A percentile compares a stretch with the other conserved stretches of the same genome.
Conservation (phyloP, 495 filamentous ascomycete species). For the Podospora pseudocomata region DNA sequence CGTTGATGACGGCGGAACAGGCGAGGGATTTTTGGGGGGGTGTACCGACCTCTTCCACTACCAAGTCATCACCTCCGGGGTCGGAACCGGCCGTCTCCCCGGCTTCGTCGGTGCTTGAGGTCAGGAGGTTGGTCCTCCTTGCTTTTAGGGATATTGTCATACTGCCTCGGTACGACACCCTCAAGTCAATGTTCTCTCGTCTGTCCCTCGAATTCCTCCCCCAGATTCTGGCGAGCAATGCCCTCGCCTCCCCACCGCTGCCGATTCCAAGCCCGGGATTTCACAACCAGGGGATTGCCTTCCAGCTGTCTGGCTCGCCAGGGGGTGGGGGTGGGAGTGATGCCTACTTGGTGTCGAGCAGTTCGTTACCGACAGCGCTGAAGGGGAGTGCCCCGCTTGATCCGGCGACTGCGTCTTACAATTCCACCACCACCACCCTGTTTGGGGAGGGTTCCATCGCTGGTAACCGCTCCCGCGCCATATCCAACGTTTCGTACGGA, state of each 20-base stretch:
- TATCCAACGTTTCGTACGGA: conserved; percentile 79
- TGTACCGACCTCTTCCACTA: conserved; percentile 33
- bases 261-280: conserved; percentile 39
- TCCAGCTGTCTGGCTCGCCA: conserved; percentile 29
- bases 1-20: conserved; percentile 69
- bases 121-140: conserved; percentile 83
- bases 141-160: conserved; percentile 87
- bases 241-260: conserved; percentile 39
- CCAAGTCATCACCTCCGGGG: conserved; percentile 7
- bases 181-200: conserved; percentile 87
- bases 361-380: conserved; percentile 27
- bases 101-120: conserved; percentile 61
- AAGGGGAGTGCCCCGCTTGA: conserved; percentile 58
- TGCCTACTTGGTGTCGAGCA: conserved; percentile 26
- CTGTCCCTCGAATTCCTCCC: conserved; percentile 79
- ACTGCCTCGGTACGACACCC: conserved; percentile 74
- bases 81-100: conserved; percentile 36
- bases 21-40: conserved; percentile 85
- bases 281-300: conserved; percentile 20
- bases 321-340: conserved; percentile 31
- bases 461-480: conserved; percentile 63
- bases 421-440: conserved; percentile 71
- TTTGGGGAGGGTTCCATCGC: conserved; percentile 57
- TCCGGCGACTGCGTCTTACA: conserved; percentile 65
- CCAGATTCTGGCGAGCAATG: conserved; percentile 52